Conservation (phyloP, 2,329 filamentous ascomycete species). For the Davidsoniella virescens region DNA sequence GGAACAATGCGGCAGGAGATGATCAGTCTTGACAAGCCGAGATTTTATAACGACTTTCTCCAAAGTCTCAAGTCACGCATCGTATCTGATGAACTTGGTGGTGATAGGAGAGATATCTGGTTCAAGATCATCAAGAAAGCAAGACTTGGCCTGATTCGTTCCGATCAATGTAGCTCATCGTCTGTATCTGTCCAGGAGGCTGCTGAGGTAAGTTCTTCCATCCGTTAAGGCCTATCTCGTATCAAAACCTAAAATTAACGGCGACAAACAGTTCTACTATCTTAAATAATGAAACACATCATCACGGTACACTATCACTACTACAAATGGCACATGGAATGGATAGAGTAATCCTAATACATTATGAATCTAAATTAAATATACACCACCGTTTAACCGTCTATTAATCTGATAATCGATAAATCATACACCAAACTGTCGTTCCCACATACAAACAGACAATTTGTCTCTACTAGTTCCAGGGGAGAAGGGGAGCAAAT, state of each 20-base stretch:
- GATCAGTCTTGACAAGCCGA: conserved; percentile 57
- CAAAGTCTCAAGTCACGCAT: conserved; percentile 55
- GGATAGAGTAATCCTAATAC: too few relatives aligned
- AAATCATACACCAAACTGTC: too few relatives aligned
- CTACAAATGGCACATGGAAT: too few relatives aligned
- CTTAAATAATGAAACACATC: conserved; percentile 21
- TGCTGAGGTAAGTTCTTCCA: conserved; percentile 31
- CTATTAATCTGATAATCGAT: too few relatives aligned
- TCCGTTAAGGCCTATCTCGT: background rate
- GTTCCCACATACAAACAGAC: too few relatives aligned
- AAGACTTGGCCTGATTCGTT: conserved; percentile 58
- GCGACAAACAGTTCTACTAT: conserved; percentile 11
- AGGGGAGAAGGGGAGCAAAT: background rate
- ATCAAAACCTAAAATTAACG: background rate
- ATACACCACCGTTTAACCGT: too few relatives aligned
- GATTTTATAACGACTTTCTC: conserved; percentile 60
- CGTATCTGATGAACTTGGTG: conserved; percentile 51
- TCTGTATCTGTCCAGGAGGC: conserved; percentile 55
- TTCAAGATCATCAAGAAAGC: conserved; percentile 45
- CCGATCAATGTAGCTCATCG: conserved; percentile 43
- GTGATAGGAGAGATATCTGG: conserved; percentile 73
- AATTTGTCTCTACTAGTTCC: too few relatives aligned
- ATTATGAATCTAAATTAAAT: too few relatives aligned
- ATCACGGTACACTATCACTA: too few relatives aligned
- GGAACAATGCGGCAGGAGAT: conserved; percentile 65